Base-by-base conservation (phyloP, 257 asterid species). In the Solanum clarkiae region DNA sequence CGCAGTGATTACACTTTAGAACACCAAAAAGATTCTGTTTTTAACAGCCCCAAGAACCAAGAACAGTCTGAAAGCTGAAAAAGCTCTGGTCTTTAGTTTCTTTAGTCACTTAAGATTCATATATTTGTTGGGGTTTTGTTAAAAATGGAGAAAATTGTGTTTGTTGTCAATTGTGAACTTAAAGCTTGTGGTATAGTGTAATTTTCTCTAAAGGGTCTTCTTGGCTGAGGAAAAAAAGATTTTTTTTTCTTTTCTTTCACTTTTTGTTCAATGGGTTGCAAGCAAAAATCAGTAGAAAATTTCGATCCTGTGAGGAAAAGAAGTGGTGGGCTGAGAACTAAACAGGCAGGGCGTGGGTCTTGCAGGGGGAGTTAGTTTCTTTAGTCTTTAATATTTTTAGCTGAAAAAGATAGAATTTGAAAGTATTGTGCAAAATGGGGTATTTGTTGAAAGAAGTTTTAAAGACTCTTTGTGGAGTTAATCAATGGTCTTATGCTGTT, bases 341-440 rank as follows among this genome's bases (percentile, higher is more conserved):
- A 94, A 92, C 99, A 95, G 79, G 99, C 99, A 79, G 99, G 99
- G 57, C 94, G 99, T 60, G 98, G 97, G 22, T 95, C 99, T 91
- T 95, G 98, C 91, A 90, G 99, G 84, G 99, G 99, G 86, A 94
- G 99, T 94, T 95, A 95, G 99, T 87, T 87, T 32, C 8, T 51
- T 49, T 7, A 51, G 22, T 47, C 14, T 45, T 17, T 22, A 24
- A n/a, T 10, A 32, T 40, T 45, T 26, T 53, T 77, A 51, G 82
- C 63, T 77, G 82, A 51, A 69, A 69, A 65, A 4, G 6, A 36
- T 4, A 36, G 80, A 72, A 71, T 1, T 66, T 65, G 29, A 7
- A 71, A 42, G 32, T 20, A 60, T n/a, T n/a, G 66, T 10, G 66
- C 66, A 10, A 65, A 57, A 95, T 95, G 99, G 99, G 99, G 90